Conservation (phyloP, 2,329 filamentous ascomycete genomes). For the Coniochaeta ligniaria region DNA sequence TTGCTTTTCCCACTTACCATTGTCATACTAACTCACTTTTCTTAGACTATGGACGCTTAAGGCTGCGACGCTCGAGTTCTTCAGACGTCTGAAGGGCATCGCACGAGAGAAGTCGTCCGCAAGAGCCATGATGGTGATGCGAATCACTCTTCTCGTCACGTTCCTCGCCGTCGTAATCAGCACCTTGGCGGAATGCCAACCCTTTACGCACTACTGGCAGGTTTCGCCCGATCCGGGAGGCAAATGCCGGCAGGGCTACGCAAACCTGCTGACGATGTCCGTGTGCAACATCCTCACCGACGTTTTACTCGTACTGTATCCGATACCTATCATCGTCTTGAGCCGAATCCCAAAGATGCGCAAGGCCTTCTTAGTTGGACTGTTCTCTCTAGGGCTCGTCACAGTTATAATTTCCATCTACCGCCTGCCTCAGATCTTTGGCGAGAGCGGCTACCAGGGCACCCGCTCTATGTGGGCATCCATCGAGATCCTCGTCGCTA, state of each 20-base stretch:
- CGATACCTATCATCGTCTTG: constrained; percentile 76
- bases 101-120: constrained; percentile 75
- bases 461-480: constrained; percentile 85
- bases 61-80: constrained; percentile 81
- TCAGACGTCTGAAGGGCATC: constrained; percentile 68
- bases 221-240: constrained; percentile 76
- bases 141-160: constrained; percentile 66
- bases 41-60: constrained; percentile 85
- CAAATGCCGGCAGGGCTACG: constrained; percentile 77
- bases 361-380: constrained; percentile 67
- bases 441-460: constrained; percentile 66
- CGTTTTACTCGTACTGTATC: constrained; percentile 77
- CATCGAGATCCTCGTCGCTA: constrained; percentile 80
- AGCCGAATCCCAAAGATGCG: constrained; percentile 68
- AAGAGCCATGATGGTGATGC: constrained; percentile 60
- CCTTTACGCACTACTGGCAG: constrained; percentile 69
- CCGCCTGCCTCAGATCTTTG: constrained; percentile 68
- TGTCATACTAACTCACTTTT: constrained; percentile 2
- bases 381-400: constrained; percentile 76
- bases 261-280: constrained; percentile 79
- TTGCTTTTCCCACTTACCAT: background rate
- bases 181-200: constrained; percentile 75
- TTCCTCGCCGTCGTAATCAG: constrained; percentile 75
- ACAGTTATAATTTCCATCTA: constrained; percentile 74
- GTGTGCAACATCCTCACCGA: constrained; percentile 82